Conservation (phyloP, 2,329 filamentous ascomycete genomes). For the Cladosporium sp. region DNA sequence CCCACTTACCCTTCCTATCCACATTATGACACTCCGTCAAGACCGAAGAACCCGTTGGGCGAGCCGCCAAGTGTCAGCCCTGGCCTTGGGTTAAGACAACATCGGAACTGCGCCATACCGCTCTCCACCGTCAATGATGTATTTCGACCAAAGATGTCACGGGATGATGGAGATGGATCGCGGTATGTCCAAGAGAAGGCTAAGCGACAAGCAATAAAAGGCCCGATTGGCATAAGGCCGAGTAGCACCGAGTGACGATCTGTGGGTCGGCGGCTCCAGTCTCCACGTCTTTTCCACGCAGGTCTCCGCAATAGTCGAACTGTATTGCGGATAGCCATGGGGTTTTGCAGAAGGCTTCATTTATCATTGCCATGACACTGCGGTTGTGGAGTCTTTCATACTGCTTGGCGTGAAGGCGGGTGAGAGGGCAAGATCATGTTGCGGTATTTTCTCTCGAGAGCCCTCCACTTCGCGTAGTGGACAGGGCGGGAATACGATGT, state of each 20-base stretch:
- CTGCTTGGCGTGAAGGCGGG: constrained; percentile 4
- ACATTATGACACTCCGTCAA: not conserved
- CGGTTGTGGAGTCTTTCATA: not conserved
- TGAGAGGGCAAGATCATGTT: not conserved
- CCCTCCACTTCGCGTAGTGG: constrained; percentile 7
- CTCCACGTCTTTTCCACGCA: constrained; percentile 11
- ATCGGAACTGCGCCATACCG: constrained; percentile 1
- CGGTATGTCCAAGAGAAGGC: constrained; percentile 12
- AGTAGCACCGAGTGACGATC: constrained; percentile 19
- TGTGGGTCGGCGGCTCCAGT: constrained; percentile 3
- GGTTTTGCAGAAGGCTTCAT: constrained; percentile 6
- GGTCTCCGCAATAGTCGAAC: constrained; percentile 9
- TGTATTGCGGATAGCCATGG: constrained; percentile 14
- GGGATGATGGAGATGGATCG: not conserved
- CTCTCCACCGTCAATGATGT: constrained; percentile 12
- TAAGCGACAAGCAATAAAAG: constrained; percentile 4
- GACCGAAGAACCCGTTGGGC: not conserved
- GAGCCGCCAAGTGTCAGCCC: constrained; percentile 9
- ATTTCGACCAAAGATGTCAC: not conserved
- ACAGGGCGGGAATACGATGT: not conserved
- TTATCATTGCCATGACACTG: not conserved
- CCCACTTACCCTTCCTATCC: not conserved
- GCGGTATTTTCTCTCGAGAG: not conserved
- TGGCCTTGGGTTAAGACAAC: constrained; percentile 8
- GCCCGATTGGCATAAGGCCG: constrained; percentile 11